Base-by-base conservation (phyloP, 2,329 filamentous ascomycete species). In the Diaporthe humulicola region DNA sequence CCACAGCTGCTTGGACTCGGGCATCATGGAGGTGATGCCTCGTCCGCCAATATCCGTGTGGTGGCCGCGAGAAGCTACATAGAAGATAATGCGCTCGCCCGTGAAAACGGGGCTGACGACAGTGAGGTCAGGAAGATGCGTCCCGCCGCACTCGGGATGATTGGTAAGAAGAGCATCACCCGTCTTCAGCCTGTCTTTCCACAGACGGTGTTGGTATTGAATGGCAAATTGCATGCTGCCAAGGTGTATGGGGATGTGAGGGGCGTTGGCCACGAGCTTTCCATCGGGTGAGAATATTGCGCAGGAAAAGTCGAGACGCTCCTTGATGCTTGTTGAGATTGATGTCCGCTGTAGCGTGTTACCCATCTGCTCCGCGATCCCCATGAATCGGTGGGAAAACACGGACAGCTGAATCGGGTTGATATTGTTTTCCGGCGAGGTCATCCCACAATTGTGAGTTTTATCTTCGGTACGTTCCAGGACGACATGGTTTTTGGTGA, bases 361-460 rank as follows among this genome's bases (percentile, higher is more conserved):
- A 0, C 94, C 94, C 93, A 96, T 96, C 80, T 96, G 94, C 82
- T 96, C 94, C 0, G 94, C 94, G 76, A 96, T 94, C 4, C 92
- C 91, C 94, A 96, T 96, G 84, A 96, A 96, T 4, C 94, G 88
- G 81, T 96, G 93, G 0, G 91, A 93, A 79, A 96, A 96, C 74
- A 96, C 93, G 77, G 90, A 93, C 1, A 96, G 87, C 82, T 94
- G 89, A 78, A 96, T 93, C 0, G 93, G 93, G 1, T 92, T 92
- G 92, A 94, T 94, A 78, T 94, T 92, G 6, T 92, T 92, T 77
- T 93, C 93, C 1, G 91, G 90, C 92, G 93, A 93, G 82, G 94
- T 93, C 91, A 89, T 52, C 92, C 70, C 83, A 28, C 28, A n/a
- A n/a, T 22, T 6, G 1, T 60, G 28, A n/a, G 42, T 22, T 28